A percentile compares a stretch with the other conserved stretches of the same genome.
Conservation (phyloP, 306 rosid genomes). For the Quercus mongolica region DNA sequence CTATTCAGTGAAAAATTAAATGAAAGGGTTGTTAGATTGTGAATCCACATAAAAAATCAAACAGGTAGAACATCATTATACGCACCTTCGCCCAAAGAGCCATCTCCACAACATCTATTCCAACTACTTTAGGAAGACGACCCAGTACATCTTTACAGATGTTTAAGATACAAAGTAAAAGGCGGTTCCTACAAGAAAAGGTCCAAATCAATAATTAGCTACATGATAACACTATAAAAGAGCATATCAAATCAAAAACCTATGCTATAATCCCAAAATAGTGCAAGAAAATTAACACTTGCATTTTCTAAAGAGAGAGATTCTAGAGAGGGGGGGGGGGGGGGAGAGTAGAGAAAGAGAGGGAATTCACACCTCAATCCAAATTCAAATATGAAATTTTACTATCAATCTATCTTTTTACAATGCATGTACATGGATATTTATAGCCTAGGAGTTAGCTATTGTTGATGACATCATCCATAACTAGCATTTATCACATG, state of each 20-base stretch:
- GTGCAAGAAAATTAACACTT: too few species aligned
- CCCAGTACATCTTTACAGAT: constrained; percentile 77
- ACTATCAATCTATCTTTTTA: too few species aligned
- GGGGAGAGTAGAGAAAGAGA: too few species aligned
- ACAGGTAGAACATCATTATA: constrained; percentile 32
- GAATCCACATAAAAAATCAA: background rate
- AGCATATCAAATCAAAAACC: background rate
- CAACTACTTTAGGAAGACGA: constrained; percentile 93
- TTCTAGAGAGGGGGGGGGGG: too few species aligned
- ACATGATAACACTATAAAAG: background rate
- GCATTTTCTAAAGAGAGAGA: too few species aligned
- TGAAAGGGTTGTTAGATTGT: background rate
- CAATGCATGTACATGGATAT: too few species aligned
- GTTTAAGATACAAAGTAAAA: constrained; percentile 66
- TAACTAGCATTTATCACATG: too few species aligned
- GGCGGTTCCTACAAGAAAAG: constrained; percentile 71
- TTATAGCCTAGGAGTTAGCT: too few species aligned
- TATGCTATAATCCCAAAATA: too few species aligned
- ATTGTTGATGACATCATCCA: too few species aligned
- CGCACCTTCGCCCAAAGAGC: constrained; percentile 99
- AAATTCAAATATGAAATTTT: too few species aligned
- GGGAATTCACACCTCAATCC: too few species aligned
- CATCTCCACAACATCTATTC: constrained; percentile 98
- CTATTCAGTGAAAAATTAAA: constrained; percentile 27
- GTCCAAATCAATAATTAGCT: background rate